Conservation (phyloP, 768 basidiomycete species). For the Sporobolomyces roseus region DNA sequence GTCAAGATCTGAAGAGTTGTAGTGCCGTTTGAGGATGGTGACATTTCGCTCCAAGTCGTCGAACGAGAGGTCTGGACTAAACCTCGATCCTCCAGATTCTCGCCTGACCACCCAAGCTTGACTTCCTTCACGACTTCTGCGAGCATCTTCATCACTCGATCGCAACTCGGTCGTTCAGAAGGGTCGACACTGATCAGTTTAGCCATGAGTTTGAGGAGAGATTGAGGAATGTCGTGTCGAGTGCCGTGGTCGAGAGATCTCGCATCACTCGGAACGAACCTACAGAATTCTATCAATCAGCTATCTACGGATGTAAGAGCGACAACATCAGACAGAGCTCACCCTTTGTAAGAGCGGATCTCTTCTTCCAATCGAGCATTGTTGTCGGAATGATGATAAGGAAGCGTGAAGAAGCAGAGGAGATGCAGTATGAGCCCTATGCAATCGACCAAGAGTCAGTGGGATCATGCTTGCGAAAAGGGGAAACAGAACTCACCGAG, state of each 20-base stretch:
- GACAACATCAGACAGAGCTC: neutral
- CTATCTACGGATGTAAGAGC: neutral
- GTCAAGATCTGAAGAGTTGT: too few species aligned
- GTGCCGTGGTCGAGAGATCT: constrained; percentile 6
- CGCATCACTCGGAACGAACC: constrained; percentile 16
- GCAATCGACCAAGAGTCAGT: too few species aligned
- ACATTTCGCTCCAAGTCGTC: neutral
- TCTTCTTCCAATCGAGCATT: constrained; percentile 46
- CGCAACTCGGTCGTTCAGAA: constrained; percentile 23
- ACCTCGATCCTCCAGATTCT: neutral
- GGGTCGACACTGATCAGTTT: constrained; percentile 23
- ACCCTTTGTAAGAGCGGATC: constrained; percentile 49
- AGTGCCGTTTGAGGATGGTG: too few species aligned
- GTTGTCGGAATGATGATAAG: constrained; percentile 48
- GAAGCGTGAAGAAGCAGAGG: constrained; percentile 51
- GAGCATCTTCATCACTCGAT: constrained; percentile 1
- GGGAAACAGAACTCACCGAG: constrained; percentile 45
- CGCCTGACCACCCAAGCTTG: neutral
- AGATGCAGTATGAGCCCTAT: constrained; percentile 51
- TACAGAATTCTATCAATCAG: neutral
- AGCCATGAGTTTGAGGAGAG: constrained; percentile 23
- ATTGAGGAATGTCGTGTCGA: constrained; percentile 31
- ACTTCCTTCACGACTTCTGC: constrained; percentile 2
- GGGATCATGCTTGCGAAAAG: too few species aligned
- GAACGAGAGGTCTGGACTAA: neutral